Conservation (phyloP, 306 rosid genomes). For the Sechiopsis laciniata region DNA sequence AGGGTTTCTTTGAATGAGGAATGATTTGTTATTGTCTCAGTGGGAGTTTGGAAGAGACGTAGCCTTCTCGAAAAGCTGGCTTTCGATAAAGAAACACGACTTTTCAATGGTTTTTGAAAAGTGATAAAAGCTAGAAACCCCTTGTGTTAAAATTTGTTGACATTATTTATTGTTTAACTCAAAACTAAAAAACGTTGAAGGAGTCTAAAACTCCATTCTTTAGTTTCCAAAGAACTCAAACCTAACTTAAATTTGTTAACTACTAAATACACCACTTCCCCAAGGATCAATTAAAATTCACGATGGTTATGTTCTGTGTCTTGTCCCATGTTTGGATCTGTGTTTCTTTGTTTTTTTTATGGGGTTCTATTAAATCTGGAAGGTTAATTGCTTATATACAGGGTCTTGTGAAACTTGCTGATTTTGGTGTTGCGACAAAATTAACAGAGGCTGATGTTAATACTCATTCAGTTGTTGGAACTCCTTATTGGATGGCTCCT, state of each 20-base stretch:
- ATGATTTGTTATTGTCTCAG: too few relatives aligned
- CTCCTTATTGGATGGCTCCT: slow-evolving; percentile 99
- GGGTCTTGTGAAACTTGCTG: slow-evolving; percentile 99
- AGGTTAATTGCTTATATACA: slow-evolving; percentile 20
- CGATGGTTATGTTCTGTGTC: too few relatives aligned
- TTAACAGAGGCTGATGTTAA: slow-evolving; percentile 96
- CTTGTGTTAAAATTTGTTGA: neutral
- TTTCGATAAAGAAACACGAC: neutral
- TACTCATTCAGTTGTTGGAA: slow-evolving; percentile 99
- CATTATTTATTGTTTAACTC: neutral
- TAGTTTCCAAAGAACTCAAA: too few relatives aligned
- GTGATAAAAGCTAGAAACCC: neutral
- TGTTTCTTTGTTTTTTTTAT: neutral
- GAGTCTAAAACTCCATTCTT: too few relatives aligned
- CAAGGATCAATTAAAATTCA: too few relatives aligned
- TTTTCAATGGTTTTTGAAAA: neutral
- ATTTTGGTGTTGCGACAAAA: slow-evolving; percentile 98
- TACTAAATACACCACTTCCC: too few relatives aligned
- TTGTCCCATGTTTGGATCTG: too few relatives aligned
- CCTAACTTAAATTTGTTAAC: too few relatives aligned
- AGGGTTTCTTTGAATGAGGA: too few relatives aligned
- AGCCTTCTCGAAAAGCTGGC: neutral
- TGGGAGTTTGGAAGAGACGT: too few relatives aligned
- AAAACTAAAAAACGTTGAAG: neutral
- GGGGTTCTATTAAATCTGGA: neutral